Conservation (phyloP, 805 yeast species). For the Candida insectalens region DNA sequence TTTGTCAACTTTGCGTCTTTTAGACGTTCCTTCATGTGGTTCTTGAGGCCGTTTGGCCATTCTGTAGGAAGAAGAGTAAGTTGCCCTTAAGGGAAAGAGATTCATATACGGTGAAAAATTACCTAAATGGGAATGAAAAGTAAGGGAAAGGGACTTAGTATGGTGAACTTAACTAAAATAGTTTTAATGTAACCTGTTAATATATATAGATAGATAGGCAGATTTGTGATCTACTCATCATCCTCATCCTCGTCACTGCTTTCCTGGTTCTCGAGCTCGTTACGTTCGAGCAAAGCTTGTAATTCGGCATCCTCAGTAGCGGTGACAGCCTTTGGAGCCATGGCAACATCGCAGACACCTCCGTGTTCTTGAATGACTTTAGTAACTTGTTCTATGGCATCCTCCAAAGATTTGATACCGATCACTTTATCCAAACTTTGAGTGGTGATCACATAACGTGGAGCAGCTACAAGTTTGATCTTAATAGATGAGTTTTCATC, state of each 20-base stretch:
- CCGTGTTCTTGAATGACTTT: slow-evolving; percentile 62
- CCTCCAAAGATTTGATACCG: slow-evolving; percentile 71
- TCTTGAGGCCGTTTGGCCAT: no score
- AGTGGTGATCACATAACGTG: slow-evolving; percentile 86
- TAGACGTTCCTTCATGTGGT: no score
- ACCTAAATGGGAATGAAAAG: no score
- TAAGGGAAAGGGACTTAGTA: no score
- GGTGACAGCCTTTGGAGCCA: slow-evolving; percentile 98
- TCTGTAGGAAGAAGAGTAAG: no score
- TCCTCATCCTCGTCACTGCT: slow-evolving; percentile 55
- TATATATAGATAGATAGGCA: no score
- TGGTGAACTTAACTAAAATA: no score
- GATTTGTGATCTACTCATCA: background rate
- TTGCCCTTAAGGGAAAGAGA: no score
- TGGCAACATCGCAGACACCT: slow-evolving; percentile 84
- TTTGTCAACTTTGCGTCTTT: background rate
- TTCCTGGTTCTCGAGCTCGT: slow-evolving; percentile 82
- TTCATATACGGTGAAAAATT: no score
- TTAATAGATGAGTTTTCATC: slow-evolving; percentile 83
- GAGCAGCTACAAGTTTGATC: slow-evolving; percentile 95
- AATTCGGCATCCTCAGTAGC: slow-evolving; percentile 98
- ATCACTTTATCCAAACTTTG: slow-evolving; percentile 86
- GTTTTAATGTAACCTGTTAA: no score
- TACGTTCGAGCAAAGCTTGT: slow-evolving; percentile 88
- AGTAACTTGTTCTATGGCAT: slow-evolving; percentile 71